phyloP scores from a whole-genome alignment of 2,329 filamentous ascomycete genomes.

The Cytospora piceicola region DNA sequence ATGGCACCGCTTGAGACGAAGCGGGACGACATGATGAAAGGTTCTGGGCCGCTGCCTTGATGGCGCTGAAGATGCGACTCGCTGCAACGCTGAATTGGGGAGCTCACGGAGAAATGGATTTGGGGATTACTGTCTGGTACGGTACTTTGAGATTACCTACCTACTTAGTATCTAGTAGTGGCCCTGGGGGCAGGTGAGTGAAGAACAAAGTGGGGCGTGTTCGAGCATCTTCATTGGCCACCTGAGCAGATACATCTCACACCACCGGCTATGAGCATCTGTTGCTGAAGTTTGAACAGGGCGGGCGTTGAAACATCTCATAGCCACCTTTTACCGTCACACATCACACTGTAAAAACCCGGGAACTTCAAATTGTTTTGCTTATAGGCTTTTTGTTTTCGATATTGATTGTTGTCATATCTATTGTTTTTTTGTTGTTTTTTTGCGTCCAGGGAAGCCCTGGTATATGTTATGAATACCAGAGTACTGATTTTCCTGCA shows the following conservation, averaged over 20 bases:
- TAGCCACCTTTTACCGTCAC: not conserved
- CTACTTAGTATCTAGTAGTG: too few species aligned
- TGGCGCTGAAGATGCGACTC: too few species aligned
- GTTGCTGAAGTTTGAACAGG: not conserved
- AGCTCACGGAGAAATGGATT: not conserved
- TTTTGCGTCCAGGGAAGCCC: not conserved
- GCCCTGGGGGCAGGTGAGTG: not conserved
- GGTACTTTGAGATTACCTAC: not conserved
- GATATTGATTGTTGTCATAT: constrained; percentile 13
- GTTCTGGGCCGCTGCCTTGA: not conserved
- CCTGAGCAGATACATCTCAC: not conserved
- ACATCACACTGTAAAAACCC: not conserved
- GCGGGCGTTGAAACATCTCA: not conserved
- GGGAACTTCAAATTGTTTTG: not conserved
- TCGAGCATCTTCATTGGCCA: not conserved
- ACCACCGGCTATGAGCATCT: not conserved
- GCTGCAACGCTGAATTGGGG: not conserved
- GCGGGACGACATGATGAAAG: constrained; percentile 51
- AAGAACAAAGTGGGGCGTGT: not conserved
- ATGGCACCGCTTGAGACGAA: constrained; percentile 62
- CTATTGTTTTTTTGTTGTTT: constrained; percentile 13
- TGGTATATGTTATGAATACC: not conserved
- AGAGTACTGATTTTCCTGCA: not conserved
- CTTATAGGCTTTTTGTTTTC: constrained; percentile 34
- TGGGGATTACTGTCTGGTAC: too few species aligned